These are phyloP conservation scores for Botrytis fabae DNA, from an alignment of 2,329 filamentous ascomycete species.

Conservation along the genomic window DNA sequence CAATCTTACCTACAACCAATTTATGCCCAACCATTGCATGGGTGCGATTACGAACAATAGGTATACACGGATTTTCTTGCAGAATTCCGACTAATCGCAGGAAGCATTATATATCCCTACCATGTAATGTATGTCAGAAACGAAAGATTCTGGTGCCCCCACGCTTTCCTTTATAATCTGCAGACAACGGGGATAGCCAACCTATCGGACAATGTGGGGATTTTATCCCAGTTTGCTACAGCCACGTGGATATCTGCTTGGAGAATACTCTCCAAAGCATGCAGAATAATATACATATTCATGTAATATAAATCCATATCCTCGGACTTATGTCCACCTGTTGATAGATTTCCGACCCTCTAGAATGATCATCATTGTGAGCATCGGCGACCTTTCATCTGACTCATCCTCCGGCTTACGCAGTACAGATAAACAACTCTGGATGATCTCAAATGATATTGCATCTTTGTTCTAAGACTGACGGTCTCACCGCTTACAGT, in stretches of 20 bases:
- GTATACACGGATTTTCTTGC: background rate
- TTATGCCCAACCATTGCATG: background rate
- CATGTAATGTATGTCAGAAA: background rate
- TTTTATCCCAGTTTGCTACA: background rate
- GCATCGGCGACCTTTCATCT: slow-evolving; percentile 11
- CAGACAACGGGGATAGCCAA: background rate
- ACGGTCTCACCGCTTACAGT: background rate
- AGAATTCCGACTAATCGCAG: background rate
- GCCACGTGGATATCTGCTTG: background rate
- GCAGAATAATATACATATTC: background rate
- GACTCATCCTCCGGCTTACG: slow-evolving; percentile 10
- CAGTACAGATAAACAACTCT: background rate
- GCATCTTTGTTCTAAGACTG: background rate
- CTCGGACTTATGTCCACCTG: background rate
- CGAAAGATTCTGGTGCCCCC: background rate
- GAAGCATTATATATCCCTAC: background rate
- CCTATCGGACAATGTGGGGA: background rate
- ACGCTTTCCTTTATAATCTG: background rate
- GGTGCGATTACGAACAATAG: background rate
- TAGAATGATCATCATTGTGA: background rate
- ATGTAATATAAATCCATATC: background rate
- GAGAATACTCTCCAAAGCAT: background rate
- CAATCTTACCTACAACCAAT: background rate
- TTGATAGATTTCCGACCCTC: background rate
- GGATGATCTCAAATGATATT: background rate